A percentile compares a stretch with the other conserved stretches of the same genome.
These are phyloP conservation scores for Neurospora cerealis DNA, from an alignment of 495 filamentous ascomycete species.

Conservation along the genomic window DNA sequence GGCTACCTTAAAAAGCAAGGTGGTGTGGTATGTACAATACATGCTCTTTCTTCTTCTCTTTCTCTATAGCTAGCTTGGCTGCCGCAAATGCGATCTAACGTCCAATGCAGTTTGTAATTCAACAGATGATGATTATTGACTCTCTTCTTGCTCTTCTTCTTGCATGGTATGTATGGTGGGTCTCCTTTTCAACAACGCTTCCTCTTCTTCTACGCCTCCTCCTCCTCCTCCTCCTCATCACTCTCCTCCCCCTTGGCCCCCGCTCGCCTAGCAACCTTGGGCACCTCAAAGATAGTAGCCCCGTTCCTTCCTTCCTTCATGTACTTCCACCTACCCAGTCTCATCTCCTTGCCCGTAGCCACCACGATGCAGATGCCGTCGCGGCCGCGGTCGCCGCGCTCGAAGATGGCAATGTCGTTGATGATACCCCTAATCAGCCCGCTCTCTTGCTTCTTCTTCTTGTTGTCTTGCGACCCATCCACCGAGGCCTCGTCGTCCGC, in stretches of 20 bases:
- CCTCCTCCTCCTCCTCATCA: neutral
- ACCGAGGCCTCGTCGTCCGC: neutral
- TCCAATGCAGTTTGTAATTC: neutral
- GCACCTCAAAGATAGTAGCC: conserved; percentile 70
- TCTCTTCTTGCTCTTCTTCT: neutral
- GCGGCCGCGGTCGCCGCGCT: conserved; percentile 56
- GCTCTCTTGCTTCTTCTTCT: neutral
- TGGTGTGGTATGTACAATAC: neutral
- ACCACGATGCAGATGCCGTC: conserved; percentile 73
- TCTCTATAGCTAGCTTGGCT: neutral
- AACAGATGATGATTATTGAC: neutral
- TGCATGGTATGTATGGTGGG: neutral
- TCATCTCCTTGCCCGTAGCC: conserved; percentile 76
- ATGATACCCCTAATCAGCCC: conserved; percentile 58
- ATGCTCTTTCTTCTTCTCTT: neutral
- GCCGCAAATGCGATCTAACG: neutral
- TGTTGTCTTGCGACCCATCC: neutral
- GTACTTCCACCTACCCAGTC: conserved; percentile 65
- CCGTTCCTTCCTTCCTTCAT: conserved; percentile 60
- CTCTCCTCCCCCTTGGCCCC: conserved; percentile 8
- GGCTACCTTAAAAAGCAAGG: neutral
- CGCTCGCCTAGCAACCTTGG: conserved; percentile 27
- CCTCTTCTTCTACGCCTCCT: neutral
- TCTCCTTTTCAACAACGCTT: neutral
- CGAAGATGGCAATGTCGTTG: conserved; percentile 78